phyloP scores from a whole-genome alignment of 768 basidiomycete species.

The Kwoniella heveanensis region DNA sequence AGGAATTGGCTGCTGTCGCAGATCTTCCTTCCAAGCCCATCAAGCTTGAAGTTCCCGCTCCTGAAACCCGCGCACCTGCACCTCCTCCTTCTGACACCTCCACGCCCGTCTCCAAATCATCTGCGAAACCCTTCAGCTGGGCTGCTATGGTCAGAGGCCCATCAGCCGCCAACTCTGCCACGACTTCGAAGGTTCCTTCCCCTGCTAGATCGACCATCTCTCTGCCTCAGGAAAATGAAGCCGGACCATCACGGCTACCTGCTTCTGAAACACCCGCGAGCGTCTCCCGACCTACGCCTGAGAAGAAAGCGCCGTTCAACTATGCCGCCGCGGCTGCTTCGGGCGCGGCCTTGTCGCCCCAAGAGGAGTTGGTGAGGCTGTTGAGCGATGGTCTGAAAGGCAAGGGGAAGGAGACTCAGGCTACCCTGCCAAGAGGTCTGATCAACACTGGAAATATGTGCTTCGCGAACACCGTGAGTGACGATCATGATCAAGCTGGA shows the following conservation, averaged over 20 bases:
- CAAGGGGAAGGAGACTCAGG: conserved; percentile 22
- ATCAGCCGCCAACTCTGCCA: conserved; percentile 27
- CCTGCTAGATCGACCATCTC: conserved; percentile 32
- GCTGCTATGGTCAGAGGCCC: conserved; percentile 40
- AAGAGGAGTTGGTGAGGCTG: conserved; percentile 43
- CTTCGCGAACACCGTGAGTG: conserved; percentile 79
- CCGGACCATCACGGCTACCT: conserved; percentile 26
- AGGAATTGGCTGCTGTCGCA: background rate
- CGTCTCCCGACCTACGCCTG: conserved; percentile 18
- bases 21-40: conserved; percentile 5
- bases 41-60: background rate
- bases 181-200: conserved; percentile 31
- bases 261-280: conserved; percentile 8
- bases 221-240: conserved; percentile 24
- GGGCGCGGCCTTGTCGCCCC: conserved; percentile 33
- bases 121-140: conserved; percentile 43
- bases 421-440: conserved; percentile 64
- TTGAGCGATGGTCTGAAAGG: conserved; percentile 45
- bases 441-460: conserved; percentile 97
- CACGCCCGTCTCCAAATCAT: conserved; percentile 20
- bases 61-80: conserved; percentile 10
- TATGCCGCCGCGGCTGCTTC: conserved; percentile 48
- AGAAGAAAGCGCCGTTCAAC: conserved; percentile 32
- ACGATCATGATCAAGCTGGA: background rate
- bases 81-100: conserved; percentile 8